Base-by-base conservation (phyloP, 192 early-diverging fungal species). In the Dissophora ornata region DNA sequence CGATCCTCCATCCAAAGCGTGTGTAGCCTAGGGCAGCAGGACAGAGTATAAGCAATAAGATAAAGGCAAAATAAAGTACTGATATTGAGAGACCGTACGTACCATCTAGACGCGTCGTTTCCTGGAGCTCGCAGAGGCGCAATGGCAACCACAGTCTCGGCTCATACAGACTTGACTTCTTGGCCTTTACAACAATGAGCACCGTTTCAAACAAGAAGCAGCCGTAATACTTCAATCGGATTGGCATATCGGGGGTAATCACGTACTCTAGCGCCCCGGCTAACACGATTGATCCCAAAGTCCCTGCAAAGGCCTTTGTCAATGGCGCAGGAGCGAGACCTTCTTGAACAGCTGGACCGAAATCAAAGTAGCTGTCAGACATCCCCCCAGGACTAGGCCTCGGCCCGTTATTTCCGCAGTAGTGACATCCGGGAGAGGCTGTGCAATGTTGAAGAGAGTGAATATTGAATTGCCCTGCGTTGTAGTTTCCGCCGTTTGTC, bases 121-220 rank as follows among this genome's bases (percentile, higher is more conserved):
- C 89, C 18, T 85, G 82, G 7, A 89, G 61, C 18, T 81, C 83
- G 71, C 86, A 86, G 4, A 83, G 81, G 18, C 89, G 81, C 36
- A 91, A 73, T 0, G 90, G 89, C 26, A 91, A 85, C 90, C 90
- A 91, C 61, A 85, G 86, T 44, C 88, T 83, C 1, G 89, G 85
- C 25, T 86, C 79, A 15, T 90, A 82, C 21, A 62, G 64, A 21
- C 54, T 79, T 1, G 74, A 50, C 21, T 84, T 86, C 51, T 85
- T 85, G 4, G 82, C 69, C 38, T 82, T 80, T 18, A 91, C 79
- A 10, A 91, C 70, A 2, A 91, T 80, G 24, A 91, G 49, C 56
- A 88, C 88, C 2, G 84, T 79, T 41, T 80, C 68, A 55, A 90
- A 91, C 34, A 91, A 60, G 40, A 88, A 86, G 26, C 90, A 91